Percentiles rank a stretch among this genome's conserved stretches.
These are phyloP conservation scores for Trypanosoma lewisi DNA, from an alignment of 208 protist genomes.

Conservation along the genomic window DNA sequence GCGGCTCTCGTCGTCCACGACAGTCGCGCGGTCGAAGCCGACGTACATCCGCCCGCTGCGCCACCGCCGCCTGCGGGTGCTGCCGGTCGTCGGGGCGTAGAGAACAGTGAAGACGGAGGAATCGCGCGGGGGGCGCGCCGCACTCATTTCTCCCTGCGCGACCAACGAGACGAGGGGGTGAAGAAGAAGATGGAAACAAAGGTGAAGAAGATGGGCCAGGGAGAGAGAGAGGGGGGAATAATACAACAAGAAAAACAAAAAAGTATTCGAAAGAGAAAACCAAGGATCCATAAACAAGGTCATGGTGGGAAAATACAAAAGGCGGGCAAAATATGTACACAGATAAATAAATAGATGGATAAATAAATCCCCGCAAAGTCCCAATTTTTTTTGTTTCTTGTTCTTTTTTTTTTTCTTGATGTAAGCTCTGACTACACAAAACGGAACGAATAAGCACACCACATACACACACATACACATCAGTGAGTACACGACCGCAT, in stretches of 20 bases:
- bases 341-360: no score
- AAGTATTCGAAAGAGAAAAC: no score
- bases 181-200: no score
- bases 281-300: no score
- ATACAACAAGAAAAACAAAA: no score
- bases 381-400: no score
- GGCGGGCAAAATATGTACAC: no score
- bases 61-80: constrained; percentile 42
- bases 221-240: no score
- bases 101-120: constrained; percentile 62
- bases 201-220: no score
- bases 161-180: not conserved
- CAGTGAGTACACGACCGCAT: constrained; percentile 2
- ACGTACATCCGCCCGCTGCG: constrained; percentile 51
- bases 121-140: not conserved
- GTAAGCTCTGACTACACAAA: not conserved
- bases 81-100: constrained; percentile 33
- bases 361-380: no score
- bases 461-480: not conserved
- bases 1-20: constrained; percentile 41
- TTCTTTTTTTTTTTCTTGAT: no score
- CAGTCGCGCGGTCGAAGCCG: constrained; percentile 31
- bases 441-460: not conserved
- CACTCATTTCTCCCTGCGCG: not conserved
- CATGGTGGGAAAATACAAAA: no score